phyloP scores from a whole-genome alignment of 208 protist species.

The Porcisia hertigi region DNA sequence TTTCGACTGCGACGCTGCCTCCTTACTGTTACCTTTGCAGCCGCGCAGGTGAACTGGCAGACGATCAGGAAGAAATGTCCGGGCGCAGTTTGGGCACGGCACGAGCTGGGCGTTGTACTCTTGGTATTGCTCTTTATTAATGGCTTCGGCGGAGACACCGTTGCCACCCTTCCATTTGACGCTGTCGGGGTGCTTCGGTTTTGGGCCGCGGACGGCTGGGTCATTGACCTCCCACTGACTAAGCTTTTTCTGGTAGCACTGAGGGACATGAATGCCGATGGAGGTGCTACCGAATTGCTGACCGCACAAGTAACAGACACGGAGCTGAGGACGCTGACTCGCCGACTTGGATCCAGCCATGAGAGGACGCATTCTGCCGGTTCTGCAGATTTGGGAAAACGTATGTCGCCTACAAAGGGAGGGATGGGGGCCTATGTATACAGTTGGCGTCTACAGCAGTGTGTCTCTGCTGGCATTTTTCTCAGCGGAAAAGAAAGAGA shows the following conservation, averaged over 20 bases:
- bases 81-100: slow-evolving; percentile 80
- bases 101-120: slow-evolving; percentile 83
- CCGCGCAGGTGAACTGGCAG: slow-evolving; percentile 86
- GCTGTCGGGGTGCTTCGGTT: slow-evolving; percentile 77
- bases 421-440: neutral
- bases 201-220: slow-evolving; percentile 59
- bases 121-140: slow-evolving; percentile 80
- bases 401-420: neutral
- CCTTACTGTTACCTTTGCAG: slow-evolving; percentile 60
- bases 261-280: slow-evolving; percentile 90
- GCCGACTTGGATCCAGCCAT: slow-evolving; percentile 1
- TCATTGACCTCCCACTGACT: slow-evolving; percentile 74
- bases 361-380: neutral
- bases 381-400: no score
- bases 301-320: slow-evolving; percentile 87
- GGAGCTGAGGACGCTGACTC: slow-evolving; percentile 47
- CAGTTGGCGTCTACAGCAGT: no score
- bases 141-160: slow-evolving; percentile 37
- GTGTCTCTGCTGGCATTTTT: no score
- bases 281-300: slow-evolving; percentile 90
- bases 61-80: slow-evolving; percentile 92
- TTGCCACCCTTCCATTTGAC: slow-evolving; percentile 65
- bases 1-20: neutral
- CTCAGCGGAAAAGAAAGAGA: neutral
- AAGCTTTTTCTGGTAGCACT: slow-evolving; percentile 90